Conservation (phyloP, 495 filamentous ascomycete genomes). For the Podospora fimiseda region DNA sequence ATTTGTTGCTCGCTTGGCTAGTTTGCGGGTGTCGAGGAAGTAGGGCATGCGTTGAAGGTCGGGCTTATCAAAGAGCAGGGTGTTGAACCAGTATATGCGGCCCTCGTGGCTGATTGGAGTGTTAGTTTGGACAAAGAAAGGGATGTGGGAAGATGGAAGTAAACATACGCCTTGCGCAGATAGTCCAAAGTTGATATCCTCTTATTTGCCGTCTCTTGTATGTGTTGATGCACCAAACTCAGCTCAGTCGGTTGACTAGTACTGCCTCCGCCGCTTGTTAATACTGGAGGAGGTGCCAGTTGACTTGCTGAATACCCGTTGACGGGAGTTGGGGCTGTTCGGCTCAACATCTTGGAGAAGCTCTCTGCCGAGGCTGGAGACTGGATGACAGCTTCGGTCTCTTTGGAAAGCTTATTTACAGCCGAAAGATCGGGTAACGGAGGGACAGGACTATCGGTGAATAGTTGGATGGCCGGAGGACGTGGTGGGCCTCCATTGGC, state of each 20-base stretch:
- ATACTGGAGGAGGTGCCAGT: conserved; percentile 25
- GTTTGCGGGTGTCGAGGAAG: conserved; percentile 66
- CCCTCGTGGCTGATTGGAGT: conserved; percentile 69
- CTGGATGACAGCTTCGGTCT: conserved; percentile 23
- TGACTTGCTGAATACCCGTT: conserved; percentile 24
- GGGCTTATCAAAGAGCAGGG: conserved; percentile 77
- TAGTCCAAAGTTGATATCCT: conserved; percentile 95
- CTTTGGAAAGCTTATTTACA: conserved; percentile 26
- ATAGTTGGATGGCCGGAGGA: conserved; percentile 7
- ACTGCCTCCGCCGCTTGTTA: conserved; percentile 11
- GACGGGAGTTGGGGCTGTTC: conserved; percentile 27
- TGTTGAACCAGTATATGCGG: conserved; percentile 95
- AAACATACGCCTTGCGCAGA: conserved; percentile 75
- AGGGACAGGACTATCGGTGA: conserved; percentile 31
- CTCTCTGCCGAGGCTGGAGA: conserved; percentile 32
- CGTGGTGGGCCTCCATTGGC: conserved; percentile 13
- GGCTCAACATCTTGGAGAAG: conserved; percentile 40
- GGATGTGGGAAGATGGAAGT: neutral
- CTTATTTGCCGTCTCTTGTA: conserved; percentile 85
- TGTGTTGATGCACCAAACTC: conserved; percentile 60
- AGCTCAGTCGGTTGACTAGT: conserved; percentile 33
- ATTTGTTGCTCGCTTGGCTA: conserved; percentile 80
- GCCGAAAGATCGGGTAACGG: conserved; percentile 32
- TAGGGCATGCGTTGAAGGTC: conserved; percentile 79
- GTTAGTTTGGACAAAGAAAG: conserved; percentile 13